Percentiles rank a stretch among this genome's conserved stretches.
These are phyloP conservation scores for Rhodotorula sp. DNA, from an alignment of 1,284 basidiomycete genomes.

Conservation along the genomic window DNA sequence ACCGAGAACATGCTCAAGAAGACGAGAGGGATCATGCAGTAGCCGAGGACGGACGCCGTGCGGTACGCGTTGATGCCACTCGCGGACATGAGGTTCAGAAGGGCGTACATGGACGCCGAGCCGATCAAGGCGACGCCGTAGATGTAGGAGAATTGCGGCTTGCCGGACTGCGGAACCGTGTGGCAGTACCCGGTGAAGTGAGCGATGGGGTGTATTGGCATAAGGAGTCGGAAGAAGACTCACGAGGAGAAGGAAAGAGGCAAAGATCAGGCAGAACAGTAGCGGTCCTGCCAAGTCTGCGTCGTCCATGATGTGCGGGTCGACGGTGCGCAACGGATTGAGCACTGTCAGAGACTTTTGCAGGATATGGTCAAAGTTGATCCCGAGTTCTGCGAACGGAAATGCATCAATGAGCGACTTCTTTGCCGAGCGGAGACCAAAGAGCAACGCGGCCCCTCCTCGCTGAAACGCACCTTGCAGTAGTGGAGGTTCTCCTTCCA, in stretches of 20 bases:
- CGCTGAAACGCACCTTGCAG: slow-evolving; percentile 71
- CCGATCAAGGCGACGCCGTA: slow-evolving; percentile 96
- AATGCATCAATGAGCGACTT: too few species aligned
- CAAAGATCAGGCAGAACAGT: slow-evolving; percentile 92
- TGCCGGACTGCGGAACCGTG: slow-evolving; percentile 80
- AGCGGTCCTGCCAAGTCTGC: slow-evolving; percentile 96
- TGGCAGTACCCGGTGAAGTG: too few species aligned
- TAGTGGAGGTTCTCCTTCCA: slow-evolving; percentile 87
- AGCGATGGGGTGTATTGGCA: too few species aligned
- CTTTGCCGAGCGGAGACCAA: too few species aligned
- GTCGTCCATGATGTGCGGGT: slow-evolving; percentile 98
- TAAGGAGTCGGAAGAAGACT: too few species aligned
- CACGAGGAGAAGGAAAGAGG: slow-evolving; percentile 82
- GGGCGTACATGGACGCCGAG: slow-evolving; percentile 86
- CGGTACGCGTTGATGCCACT: slow-evolving; percentile 94
- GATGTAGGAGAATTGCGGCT: slow-evolving; percentile 98
- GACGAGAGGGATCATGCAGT: slow-evolving; percentile 95
- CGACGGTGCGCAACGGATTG: slow-evolving; percentile 81
- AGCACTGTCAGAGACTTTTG: slow-evolving; percentile 92
- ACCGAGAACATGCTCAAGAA: slow-evolving; percentile 89
- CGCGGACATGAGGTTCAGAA: slow-evolving; percentile 97
- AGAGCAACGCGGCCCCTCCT: neutral
- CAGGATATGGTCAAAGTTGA: slow-evolving; percentile 94
- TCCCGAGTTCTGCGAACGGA: slow-evolving; percentile 74
- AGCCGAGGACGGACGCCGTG: slow-evolving; percentile 92